Evolutionary conservation across 2,329 filamentous ascomycete species (phyloP).

Genomic region (Eurotiales sp.): DNA sequence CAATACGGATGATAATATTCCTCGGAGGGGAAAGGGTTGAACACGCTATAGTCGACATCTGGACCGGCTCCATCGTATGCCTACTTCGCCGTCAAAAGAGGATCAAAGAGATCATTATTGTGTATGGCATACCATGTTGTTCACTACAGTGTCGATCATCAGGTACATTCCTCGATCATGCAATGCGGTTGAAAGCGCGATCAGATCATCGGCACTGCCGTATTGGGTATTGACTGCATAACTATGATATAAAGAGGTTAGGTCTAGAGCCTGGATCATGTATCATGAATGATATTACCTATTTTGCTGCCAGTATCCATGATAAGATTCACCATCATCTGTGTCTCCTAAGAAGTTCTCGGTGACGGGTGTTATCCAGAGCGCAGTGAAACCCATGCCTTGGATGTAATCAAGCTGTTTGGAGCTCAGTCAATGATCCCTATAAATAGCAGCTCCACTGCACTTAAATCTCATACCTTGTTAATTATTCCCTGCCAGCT

Average conservation of each 20-base stretch:
- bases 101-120: neutral
- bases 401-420: constrained; percentile 48
- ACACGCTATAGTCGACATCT: constrained; percentile 52
- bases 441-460: neutral
- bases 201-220: constrained; percentile 58
- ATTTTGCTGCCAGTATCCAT: constrained; percentile 51
- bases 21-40: constrained; percentile 53
- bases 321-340: constrained; percentile 42
- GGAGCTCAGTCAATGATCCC: neutral
- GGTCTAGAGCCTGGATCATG: neutral
- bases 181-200: constrained; percentile 52
- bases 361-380: constrained; percentile 49
- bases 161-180: constrained; percentile 58
- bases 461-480: constrained; percentile 20
- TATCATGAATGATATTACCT: constrained; percentile 26
- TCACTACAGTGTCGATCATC: constrained; percentile 59
- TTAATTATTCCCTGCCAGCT: constrained; percentile 45
- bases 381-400: constrained; percentile 46
- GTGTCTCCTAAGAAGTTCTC: constrained; percentile 33
- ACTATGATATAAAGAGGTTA: constrained; percentile 15
- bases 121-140: constrained; percentile 45
- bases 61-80: constrained; percentile 44
- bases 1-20: constrained; percentile 62
- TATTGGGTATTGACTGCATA: constrained; percentile 57
- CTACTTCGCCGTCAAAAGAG: constrained; percentile 16